Evolutionary conservation across 2,329 filamentous ascomycete genomes (phyloP), one percentile per base, ranked within the genome.

Genomic region (Ceratocystis harringtonii): DNA sequence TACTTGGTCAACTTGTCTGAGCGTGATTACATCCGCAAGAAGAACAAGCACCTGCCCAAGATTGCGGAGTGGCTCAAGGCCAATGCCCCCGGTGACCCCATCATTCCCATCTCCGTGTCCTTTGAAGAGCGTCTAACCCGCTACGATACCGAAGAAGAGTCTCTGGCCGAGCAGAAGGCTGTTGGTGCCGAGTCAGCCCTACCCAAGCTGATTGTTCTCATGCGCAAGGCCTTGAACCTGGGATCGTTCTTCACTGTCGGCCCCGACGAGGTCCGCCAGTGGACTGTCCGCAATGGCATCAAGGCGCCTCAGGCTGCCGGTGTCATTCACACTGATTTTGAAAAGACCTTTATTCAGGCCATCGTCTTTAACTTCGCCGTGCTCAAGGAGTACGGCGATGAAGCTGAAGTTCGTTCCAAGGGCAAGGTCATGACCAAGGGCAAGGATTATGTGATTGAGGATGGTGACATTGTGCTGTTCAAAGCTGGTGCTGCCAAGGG

Each of bases 351-450:
- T 75, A 99, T 99, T 72, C 95, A 99, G 78, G 88, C 82, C 69
- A 83, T 99, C 69, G 91, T 96, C 36, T 97, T 95, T 79, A 97
- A 96, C 79, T 99, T 85, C 78, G 80, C 75, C 30, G 78, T 82
- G 1, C 79, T 99, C 64, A 90, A 87, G 78, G 94, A 97, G 77
- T 79, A 89, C 61, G 92, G 92, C 63, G 90, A 95, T 69, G 94
- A 99, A 79, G 80, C 85, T 28, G 84, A 88, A 70, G 89, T 96
- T 70, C 95, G 92, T 81, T 84, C 92, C 30, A 92, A 92, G 77
- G 94, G 94, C 72, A 99, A 99, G 81, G 77, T 99, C 70, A 89
- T 96, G 87, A 97, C 92, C 67, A 99, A 99, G 82, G 94, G 94
- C 74, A 97, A 97, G 80, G 92, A 97, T 63, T 97, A 99, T 75